Conservation (phyloP, 2,329 filamentous ascomycete species). For the Epicoccum nigrum region DNA sequence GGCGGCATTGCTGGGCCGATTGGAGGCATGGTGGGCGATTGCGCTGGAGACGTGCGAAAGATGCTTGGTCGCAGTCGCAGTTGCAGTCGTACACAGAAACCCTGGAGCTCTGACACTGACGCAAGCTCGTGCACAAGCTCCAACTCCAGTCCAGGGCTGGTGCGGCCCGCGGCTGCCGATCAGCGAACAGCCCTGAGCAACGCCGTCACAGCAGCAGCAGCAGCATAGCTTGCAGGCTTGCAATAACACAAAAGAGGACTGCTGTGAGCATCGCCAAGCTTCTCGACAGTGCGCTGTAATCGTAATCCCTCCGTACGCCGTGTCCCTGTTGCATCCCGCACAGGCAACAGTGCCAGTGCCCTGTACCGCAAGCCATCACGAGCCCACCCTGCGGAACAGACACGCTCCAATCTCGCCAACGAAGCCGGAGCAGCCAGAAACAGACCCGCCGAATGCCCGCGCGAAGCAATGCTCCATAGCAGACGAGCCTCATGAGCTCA, state of each 20-base stretch:
- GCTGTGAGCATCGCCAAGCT: background rate
- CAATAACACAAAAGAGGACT: background rate
- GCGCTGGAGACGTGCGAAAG: background rate
- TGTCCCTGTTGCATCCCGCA: background rate
- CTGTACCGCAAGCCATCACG: background rate
- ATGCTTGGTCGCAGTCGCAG: background rate
- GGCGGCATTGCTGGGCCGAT: conserved; percentile 75
- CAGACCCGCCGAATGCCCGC: conserved; percentile 20
- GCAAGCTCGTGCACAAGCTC: conserved; percentile 12
- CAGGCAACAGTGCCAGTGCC: background rate
- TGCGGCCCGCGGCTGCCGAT: conserved; percentile 26
- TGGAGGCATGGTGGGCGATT: conserved; percentile 57
- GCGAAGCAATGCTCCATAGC: conserved; percentile 60
- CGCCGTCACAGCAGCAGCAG: conserved; percentile 15
- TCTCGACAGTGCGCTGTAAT: background rate
- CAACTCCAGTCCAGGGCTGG: too few relatives aligned
- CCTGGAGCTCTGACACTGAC: background rate
- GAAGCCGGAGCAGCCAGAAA: background rate
- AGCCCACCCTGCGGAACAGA: background rate
- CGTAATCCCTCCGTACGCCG: background rate
- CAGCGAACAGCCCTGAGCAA: conserved; percentile 1
- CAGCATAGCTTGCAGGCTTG: conserved; percentile 2
- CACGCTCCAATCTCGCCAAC: background rate
- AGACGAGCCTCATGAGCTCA: conserved; percentile 70
- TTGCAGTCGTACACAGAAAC: too few relatives aligned